Conservation (phyloP, 179 eudicot species). For the Spergularia azorica region DNA sequence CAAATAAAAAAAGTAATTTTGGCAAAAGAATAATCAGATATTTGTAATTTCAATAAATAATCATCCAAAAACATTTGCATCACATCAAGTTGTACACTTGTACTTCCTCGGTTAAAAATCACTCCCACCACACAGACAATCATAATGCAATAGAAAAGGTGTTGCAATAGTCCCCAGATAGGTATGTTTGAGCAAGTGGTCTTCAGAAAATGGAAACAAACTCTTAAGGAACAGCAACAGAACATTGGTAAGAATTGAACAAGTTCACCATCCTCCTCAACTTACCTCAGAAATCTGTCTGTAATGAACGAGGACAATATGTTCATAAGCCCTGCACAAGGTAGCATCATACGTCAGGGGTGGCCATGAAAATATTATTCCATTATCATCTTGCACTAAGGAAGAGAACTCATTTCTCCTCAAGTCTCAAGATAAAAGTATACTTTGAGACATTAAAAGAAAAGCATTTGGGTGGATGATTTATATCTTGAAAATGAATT, state of each 20-base stretch:
- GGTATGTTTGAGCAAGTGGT: background rate
- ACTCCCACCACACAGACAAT: background rate
- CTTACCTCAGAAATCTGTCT: slow-evolving; percentile 72
- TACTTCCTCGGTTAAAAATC: background rate
- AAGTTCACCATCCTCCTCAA: slow-evolving; percentile 14
- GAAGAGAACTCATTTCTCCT: background rate
- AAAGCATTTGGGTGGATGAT: background rate
- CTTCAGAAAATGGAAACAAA: background rate
- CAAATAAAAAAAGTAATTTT: too few relatives aligned
- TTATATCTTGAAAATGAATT: background rate
- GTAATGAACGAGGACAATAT: slow-evolving; percentile 98
- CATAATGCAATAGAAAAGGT: background rate
- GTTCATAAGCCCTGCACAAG: slow-evolving; percentile 67
- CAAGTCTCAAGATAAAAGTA: background rate
- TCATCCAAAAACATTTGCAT: too few relatives aligned
- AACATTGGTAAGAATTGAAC: background rate
- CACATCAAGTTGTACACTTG: too few relatives aligned
- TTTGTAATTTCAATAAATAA: too few relatives aligned
- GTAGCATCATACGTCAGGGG: slow-evolving; percentile 20
- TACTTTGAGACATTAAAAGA: slow-evolving; percentile 3
- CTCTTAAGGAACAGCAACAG: background rate
- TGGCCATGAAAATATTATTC: background rate
- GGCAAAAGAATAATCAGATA: too few relatives aligned
- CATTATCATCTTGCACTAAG: background rate
- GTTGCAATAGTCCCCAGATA: background rate